phyloP scores from a whole-genome alignment of 2,329 filamentous ascomycete genomes.

The Venturia oleaginea region DNA sequence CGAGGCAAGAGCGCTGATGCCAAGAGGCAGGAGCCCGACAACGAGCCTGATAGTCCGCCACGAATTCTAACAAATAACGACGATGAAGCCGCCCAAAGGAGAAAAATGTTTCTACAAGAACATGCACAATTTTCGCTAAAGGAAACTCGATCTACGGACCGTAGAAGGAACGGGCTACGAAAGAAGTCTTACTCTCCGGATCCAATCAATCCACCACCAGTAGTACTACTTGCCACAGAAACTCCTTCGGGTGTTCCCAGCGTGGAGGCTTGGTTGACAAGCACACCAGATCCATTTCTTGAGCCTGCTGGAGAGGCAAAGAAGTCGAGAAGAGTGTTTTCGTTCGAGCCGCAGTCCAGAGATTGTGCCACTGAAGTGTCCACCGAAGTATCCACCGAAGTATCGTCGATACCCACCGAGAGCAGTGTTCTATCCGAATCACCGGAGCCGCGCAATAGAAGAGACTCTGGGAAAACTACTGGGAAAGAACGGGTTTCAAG shows the following conservation, averaged over 20 bases:
- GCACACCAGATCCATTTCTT: slow-evolving; percentile 46
- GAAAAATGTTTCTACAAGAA: slow-evolving; percentile 6
- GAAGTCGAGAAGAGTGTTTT: slow-evolving; percentile 23
- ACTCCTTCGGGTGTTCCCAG: slow-evolving; percentile 3
- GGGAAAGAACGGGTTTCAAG: not conserved
- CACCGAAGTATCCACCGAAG: not conserved
- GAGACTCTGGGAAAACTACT: not conserved
- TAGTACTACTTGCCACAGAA: not conserved
- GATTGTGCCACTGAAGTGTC: slow-evolving; percentile 14
- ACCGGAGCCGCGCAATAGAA: not conserved
- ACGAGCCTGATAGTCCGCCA: slow-evolving; percentile 7
- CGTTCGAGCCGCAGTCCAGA: slow-evolving; percentile 17
- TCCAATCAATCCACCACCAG: not conserved
- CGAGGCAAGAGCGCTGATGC: not conserved
- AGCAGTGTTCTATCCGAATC: slow-evolving; percentile 2
- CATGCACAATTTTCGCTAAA: not conserved
- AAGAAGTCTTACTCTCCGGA: slow-evolving; percentile 3
- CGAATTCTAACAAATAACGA: slow-evolving; percentile 7
- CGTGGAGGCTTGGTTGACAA: slow-evolving; percentile 52
- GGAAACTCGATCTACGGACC: slow-evolving; percentile 1
- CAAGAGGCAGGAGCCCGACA: not conserved
- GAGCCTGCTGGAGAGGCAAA: slow-evolving; percentile 30
- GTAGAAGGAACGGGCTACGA: slow-evolving; percentile 3
- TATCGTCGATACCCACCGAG: slow-evolving; percentile 5
- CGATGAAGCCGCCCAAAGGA: slow-evolving; percentile 10